Conservation (phyloP, 768 basidiomycete species). For the Pilatotrama ljubarskyi region DNA sequence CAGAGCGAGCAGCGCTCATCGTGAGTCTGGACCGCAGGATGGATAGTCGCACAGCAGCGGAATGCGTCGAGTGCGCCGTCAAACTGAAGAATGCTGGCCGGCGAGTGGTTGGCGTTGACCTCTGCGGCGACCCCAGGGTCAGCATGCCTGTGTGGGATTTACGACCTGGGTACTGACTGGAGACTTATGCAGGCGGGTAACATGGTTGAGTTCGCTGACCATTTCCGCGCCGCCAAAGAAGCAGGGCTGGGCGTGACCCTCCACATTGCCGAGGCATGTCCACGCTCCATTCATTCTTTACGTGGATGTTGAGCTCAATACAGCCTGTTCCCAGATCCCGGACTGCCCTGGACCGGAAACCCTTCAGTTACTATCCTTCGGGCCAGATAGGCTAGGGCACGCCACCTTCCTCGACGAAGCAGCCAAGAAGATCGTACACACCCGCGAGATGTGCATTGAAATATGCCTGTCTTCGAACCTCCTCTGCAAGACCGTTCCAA, state of each 20-base stretch:
- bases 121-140: conserved; percentile 73
- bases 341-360: conserved; percentile 59
- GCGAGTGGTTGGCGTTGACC: conserved; percentile 73
- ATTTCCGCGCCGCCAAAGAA: conserved; percentile 54
- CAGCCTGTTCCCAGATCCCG: conserved; percentile 42
- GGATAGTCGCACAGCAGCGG: conserved; percentile 47
- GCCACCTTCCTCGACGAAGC: conserved; percentile 76
- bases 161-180: too few relatives aligned
- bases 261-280: conserved; percentile 79
- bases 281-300: too few relatives aligned
- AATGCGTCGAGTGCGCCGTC: conserved; percentile 60
- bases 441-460: conserved; percentile 65
- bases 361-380: conserved; percentile 55
- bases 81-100: conserved; percentile 55
- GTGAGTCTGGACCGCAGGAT: conserved; percentile 79
- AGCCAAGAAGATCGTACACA: conserved; percentile 54
- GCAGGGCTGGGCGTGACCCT: conserved; percentile 73
- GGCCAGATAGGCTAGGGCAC: conserved; percentile 73
- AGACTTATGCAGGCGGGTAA: conserved; percentile 57
- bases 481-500: conserved; percentile 68
- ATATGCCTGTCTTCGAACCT: conserved; percentile 83
- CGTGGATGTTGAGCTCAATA: too few relatives aligned
- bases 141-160: conserved; percentile 15
- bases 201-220: conserved; percentile 48
- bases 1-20: conserved; percentile 56